Evolutionary conservation across 768 basidiomycete genomes (phyloP).

Genomic region (Amanita phalloides): DNA sequence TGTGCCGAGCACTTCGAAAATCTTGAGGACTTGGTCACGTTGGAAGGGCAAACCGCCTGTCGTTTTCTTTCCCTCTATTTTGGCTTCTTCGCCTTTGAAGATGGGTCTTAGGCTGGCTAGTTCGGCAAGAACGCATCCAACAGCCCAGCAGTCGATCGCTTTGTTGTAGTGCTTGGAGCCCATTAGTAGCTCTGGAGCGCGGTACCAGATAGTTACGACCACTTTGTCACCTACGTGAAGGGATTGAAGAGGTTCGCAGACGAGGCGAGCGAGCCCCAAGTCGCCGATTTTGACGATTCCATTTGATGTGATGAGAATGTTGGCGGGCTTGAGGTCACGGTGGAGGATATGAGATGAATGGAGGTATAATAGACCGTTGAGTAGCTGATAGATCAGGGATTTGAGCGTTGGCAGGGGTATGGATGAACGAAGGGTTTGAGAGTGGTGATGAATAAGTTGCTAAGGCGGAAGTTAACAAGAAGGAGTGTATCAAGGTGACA

Average conservation of each 20-base stretch:
- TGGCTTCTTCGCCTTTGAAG: conserved; percentile 99
- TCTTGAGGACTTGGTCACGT: conserved; percentile 87
- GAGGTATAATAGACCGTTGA: conserved; percentile 91
- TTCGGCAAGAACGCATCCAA: conserved; percentile 97
- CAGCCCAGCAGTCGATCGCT: conserved; percentile 94
- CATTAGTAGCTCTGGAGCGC: conserved; percentile 90
- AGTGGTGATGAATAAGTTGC: conserved; percentile 99
- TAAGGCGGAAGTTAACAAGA: conserved; percentile 18
- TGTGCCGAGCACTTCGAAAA: conserved; percentile 91
- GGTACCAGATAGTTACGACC: conserved; percentile 99
- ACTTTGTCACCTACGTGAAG: conserved; percentile 94
- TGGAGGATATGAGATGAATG: conserved; percentile 94
- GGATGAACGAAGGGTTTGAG: conserved; percentile 71
- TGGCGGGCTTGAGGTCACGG: conserved; percentile 96
- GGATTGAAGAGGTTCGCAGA: conserved; percentile 85
- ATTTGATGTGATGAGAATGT: conserved; percentile 85
- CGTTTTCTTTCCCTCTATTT: conserved; percentile 93
- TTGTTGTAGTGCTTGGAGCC: conserved; percentile 98
- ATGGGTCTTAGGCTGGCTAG: conserved; percentile 89
- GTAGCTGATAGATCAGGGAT: conserved; percentile 86
- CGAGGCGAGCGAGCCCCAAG: conserved; percentile 85
- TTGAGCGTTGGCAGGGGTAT: conserved; percentile 79
- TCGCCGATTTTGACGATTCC: conserved; percentile 99
- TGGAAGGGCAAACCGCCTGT: conserved; percentile 70
- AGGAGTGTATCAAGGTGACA: neutral